Percentiles rank a stretch among this genome's conserved stretches.
Conservation (phyloP, 2,329 filamentous ascomycete genomes). For the Coniella vitis region DNA sequence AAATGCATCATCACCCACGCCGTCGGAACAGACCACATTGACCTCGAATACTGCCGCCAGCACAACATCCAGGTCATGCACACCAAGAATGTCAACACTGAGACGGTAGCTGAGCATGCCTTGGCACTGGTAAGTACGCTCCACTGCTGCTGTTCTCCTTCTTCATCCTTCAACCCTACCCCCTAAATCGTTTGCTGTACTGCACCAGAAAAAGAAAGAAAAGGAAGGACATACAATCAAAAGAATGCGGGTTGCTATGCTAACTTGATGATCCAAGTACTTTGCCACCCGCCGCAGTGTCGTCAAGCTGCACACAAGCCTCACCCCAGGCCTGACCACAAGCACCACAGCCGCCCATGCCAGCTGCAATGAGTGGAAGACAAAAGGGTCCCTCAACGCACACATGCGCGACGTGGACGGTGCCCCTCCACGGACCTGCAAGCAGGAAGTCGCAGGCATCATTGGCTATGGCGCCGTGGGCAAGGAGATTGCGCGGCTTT, state of each 20-base stretch:
- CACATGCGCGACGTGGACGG: conserved; percentile 6
- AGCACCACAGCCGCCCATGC: conserved; percentile 3
- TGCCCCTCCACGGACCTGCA: conserved; percentile 9
- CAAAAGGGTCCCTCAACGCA: conserved; percentile 9
- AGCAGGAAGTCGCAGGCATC: conserved; percentile 11
- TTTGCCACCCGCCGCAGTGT: conserved; percentile 20
- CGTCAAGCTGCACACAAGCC: conserved; percentile 18
- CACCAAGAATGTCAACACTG: conserved; percentile 17
- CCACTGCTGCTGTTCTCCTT: conserved; percentile 6
- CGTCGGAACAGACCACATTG: conserved; percentile 21
- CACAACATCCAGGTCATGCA: conserved; percentile 20
- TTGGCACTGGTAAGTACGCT: conserved; percentile 12
- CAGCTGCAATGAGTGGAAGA: conserved; percentile 15
- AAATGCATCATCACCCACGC: conserved; percentile 21
- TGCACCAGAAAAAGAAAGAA: too few species aligned
- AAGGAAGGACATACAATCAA: too few species aligned
- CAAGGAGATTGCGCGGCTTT: conserved; percentile 18
- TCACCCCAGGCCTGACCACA: conserved; percentile 4
- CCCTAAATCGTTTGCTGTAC: too few species aligned
- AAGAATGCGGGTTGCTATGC: not conserved
- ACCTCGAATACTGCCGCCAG: conserved; percentile 18
- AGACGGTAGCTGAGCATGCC: conserved; percentile 21
- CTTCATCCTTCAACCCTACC: not conserved
- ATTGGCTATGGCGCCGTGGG: conserved; percentile 17
- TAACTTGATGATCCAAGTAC: conserved; percentile 4